Evolutionary conservation across 2,329 filamentous ascomycete genomes (phyloP), one percentile per base, ranked within the genome.

Genomic region (Colletotrichum sp.): DNA sequence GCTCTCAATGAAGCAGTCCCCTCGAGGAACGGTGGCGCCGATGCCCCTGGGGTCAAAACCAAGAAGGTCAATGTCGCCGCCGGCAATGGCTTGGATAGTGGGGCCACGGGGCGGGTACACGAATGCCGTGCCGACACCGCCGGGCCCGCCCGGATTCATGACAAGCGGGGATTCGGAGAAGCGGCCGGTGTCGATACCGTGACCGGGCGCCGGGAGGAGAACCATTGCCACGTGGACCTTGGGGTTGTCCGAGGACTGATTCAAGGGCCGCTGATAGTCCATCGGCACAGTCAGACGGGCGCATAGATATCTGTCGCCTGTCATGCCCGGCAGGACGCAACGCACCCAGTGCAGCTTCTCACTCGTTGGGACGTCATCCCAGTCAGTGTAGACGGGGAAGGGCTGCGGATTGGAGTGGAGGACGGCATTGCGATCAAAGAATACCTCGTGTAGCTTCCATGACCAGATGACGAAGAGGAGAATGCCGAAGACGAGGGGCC

Each of bases 21-120:
- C 84, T 26, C 77, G 76, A 2, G 87, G 87, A 0, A 82, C 84
- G 3, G 85, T 87, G 59, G 81, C 83, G 15, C 84, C 84, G 57
- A 86, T 81, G 66, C 88, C 88, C 21, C 88, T 84, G 2, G 88
- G 88, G 77, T 89, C 88, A 69, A 89, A 89, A 3, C 87, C 86
- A 64, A 90, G 83, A 24, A 89, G 79, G 75, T 89, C 86, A 76
- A 85, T 83, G 55, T 87, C 83, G 1, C 75, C 67, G 44, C 87
- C 87, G 18, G 88, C 79, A 24, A 86, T 77, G 2, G 76, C 67
- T 49, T 87, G 87, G 3, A 89, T 71, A 7, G 69, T 52, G 4
- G 44, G 21, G 21, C 83, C 87, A 9, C 74, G 34, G 10, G 8
- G 18, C 3, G 74, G 71, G 1, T 84, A 71, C 6, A 80, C 79